Base-by-base conservation (phyloP, 2,329 filamentous ascomycete species). In the Beauveria sp. region DNA sequence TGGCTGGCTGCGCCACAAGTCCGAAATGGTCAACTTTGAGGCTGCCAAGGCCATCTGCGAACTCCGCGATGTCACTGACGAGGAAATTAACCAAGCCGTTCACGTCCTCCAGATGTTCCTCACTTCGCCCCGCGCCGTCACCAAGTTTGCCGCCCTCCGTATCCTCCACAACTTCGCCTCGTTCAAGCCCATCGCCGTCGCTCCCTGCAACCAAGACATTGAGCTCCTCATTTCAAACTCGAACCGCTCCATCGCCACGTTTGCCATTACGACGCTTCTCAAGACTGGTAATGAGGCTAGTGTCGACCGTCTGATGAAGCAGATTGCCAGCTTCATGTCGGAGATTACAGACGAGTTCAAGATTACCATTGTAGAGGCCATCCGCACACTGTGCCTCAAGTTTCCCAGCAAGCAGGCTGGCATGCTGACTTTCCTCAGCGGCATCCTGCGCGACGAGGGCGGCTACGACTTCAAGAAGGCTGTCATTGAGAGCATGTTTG, bases 291-390 rank as follows among this genome's bases (percentile, higher is more conserved):
- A 97, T 71, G 94, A 99, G 77, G 91, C 91, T 44, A 97, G 92
- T 67, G 94, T 99, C 50, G 94, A 99, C 73, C 87, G 94, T 59
- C 78, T 99, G 67, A 97, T 99, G 92, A 97, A 97, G 83, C 92
- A 97, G 75, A 97, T 99, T 64, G 92, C 91, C 26, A 89, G 90
- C 44, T 97, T 99, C 79, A 97, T 99, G 94, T 91, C 92, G 5
- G 94, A 97, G 76, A 97, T 97, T 67, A 97, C 93, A 7, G 94
- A 99, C 71, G 94, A 99, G 75, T 99, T 99, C 82, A 99, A 97
- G 82, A 96, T 99, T 67, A 99, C 94, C n/a, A 96, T 99, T 70
- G 93, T 99, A 48, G 94, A 99, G 75, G 94, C 94, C 47, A 97
- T 99, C 71, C 89, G 94, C 63, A 97, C 94, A 3, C 79, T 99